Base-by-base conservation (phyloP, 129 eudicot species). In the Chrysanthemum makinoi region DNA sequence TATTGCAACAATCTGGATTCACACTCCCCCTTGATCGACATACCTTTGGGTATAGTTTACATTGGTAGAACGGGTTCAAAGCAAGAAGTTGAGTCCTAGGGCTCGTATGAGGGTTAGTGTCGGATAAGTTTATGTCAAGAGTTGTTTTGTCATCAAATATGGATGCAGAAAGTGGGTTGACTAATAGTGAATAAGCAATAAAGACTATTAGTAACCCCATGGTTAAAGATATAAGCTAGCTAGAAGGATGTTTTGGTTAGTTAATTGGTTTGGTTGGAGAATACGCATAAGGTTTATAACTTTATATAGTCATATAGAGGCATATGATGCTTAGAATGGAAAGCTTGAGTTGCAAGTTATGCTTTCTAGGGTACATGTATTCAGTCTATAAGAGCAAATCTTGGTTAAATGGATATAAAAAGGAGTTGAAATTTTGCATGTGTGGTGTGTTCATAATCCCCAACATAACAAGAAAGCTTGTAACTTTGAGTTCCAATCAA, bases 11-110 rank as follows among this genome's bases (percentile, higher is more conserved):
- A 61, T 83, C 79, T 3, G 77, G 84, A 11, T 62, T 46, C 9
- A 50, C 46, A n/a, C 87, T 78, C 14, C 83, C 81, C 73, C 15
- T 75, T 10, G 14, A 33, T 49, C 61, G 53, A 49, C 87, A 83
- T 51, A 83, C 84, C 79, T 77, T 75, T 3, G 87, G 84, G 66
- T 75, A 75, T 67, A 66, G 16, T 68, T 79, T 73, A 43, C 87
- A 83, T 55, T 64, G 77, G 47, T 77, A 70, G 59, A 70, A 77
- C 10, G 81, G 81, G 7, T 77, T 77, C 28, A 64, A 20, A 44
- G 72, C 81, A 53, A 62, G 50, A 54, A 70, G 60, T 43, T 70
- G 65, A 77, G 72, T 62, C 62, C 51, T 44, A 49, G 69, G 3
- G 70, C 52, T 69, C 65, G 10, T 51, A 76, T 44, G 49, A 69